Conservation (phyloP, 768 basidiomycete species). For the Imleria badia region DNA sequence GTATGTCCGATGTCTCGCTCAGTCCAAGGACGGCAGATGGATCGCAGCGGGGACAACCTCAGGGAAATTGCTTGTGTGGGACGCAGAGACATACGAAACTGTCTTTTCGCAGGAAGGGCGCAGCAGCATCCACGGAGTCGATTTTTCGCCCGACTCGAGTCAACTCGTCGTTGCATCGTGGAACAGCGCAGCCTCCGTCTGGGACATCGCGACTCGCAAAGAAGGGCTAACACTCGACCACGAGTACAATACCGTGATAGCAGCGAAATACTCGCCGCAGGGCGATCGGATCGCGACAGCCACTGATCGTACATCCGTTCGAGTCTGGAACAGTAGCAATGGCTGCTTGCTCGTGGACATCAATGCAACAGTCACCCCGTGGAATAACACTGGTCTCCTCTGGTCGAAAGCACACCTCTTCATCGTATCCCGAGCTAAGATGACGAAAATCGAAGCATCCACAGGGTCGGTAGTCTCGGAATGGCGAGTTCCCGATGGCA, state of each 20-base stretch:
- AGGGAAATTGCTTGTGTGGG: background rate
- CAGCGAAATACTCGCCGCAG: background rate
- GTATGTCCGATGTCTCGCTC: background rate
- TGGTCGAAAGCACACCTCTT: background rate
- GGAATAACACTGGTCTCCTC: background rate
- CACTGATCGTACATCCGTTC: background rate
- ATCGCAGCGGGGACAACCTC: background rate
- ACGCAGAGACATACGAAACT: background rate
- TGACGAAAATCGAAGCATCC: background rate
- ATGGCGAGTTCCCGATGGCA: background rate
- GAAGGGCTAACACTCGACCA: background rate
- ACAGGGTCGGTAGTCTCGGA: background rate
- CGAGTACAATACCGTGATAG: background rate
- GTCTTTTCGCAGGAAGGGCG: background rate
- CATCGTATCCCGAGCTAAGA: background rate
- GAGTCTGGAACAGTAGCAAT: background rate
- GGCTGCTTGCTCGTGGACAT: background rate
- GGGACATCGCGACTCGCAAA: background rate
- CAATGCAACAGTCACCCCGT: background rate
- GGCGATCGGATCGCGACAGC: background rate
- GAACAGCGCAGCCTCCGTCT: background rate
- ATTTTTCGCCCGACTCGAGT: constrained; percentile 2
- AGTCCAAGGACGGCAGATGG: background rate
- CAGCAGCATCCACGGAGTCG: background rate
- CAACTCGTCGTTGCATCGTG: background rate